Evolutionary conservation across 345 rosid species (phyloP), one percentile per base, ranked within the genome.

Genomic region (Eucalyptus caleyi): DNA sequence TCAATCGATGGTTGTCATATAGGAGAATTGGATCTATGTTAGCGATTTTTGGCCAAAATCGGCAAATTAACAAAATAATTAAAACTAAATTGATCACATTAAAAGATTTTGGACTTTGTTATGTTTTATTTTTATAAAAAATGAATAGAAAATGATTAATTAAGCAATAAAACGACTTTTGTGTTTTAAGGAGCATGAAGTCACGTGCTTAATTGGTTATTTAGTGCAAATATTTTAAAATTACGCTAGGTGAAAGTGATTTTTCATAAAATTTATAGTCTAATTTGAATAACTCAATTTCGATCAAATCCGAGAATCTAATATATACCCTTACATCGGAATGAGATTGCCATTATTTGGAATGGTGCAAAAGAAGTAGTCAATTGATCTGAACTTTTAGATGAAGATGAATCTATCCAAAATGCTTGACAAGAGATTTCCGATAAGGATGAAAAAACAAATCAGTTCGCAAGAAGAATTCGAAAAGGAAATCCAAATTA

Each of bases 21-120:
- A 11, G 6, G 65, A 26, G 2, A 13, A 30, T 0, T 6, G 0
- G 0, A 3, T 11, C 0, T 1, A 59, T 5, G 15, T 27, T 0
- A 12, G 0, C 1, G 1, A 60, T 60, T 60, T 60, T 27, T 0
- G 0, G 4, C 1, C 9, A 62, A 62, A 9, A 9, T 32, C 10
- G 13, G 0, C 0, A 34, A 34, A 16, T 69, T 69, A 11, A 32
- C 0, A 5, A 18, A 69, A 32, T 7, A 0, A 3, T 32, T 69
- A 69, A 9, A 16, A 32, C 2, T 67, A 16, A 18, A 34, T 34
- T 34, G 1, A 18, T 11, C 6, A 69, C 2, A 3, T 69, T 7
- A 9, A 18, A 69, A 32, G 3, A 21, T 16, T 18, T 69, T 5
- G 4, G 3, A 56, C 30, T 32, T 50, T 50, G 13, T 50, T 32